Evolutionary conservation across 208 protist species (phyloP), one percentile per base, ranked within the genome.

Genomic region (Leishmania lainsoni): DNA sequence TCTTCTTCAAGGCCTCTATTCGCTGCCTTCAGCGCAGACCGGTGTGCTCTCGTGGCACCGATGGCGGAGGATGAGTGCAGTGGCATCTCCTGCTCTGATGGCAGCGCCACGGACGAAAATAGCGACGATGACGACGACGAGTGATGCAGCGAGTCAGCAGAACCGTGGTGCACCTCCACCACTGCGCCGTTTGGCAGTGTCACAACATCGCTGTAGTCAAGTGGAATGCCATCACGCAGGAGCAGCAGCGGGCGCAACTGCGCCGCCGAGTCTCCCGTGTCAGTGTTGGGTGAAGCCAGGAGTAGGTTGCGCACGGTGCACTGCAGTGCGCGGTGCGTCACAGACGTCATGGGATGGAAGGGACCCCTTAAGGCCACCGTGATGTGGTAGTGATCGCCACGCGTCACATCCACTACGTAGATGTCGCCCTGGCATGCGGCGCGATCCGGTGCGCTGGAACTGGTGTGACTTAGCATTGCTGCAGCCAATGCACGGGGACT

Each of bases 321-420:
- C 9, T 82, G 74, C 35, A 86, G 49, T 1, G 77, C 75, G 26
- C 52, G 56, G 74, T 86, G 82, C 45, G 73, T 86, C 66, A 86
- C 73, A 26, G 29, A 51, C 10, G 82, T 86, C 52, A 80, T 51
- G 32, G 71, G 42, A 39, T 86, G 78, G 35, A 68, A 52, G 0
- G 78, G 82, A 1, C 45, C 82, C 20, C 75, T 68, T 56, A 86
- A 49, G 51, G 74, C 59, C 74, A 68, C 74, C 3, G 66, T 79
- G 20, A 82, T 35, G 78, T 86, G 78, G 35, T 71, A 81, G 74
- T 70, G 78, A 12, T 81, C 66, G 16, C 82, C 78, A 49, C 52
- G 81, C 14, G 42, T 39, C 1, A 68, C 42, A 48, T 86, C 72
- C 51, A 82, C 78, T 0, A 80, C 74, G 68, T 79, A 79, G 26